Evolutionary conservation across 768 basidiomycete species (phyloP).

Genomic region (Baorangia bicolor): DNA sequence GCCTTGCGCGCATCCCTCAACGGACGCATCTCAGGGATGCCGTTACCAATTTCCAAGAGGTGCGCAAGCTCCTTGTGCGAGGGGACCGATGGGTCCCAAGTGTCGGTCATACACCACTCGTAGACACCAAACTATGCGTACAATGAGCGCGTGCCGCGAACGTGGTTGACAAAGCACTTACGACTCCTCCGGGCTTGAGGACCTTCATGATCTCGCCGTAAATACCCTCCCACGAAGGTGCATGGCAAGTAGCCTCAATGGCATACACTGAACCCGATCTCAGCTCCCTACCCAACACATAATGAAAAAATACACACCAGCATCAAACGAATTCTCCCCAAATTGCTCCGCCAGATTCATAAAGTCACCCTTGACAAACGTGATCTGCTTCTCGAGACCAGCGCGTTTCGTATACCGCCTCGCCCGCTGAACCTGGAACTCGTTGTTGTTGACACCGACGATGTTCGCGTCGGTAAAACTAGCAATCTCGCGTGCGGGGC

Average conservation of each 20-base stretch:
- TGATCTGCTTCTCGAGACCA: slow-evolving; percentile 73
- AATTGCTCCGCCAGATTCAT: slow-evolving; percentile 93
- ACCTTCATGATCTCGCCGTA: slow-evolving; percentile 92
- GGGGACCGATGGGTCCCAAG: slow-evolving; percentile 83
- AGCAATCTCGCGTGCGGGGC: slow-evolving; percentile 94
- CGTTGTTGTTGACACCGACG: slow-evolving; percentile 93
- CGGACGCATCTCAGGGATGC: slow-evolving; percentile 96
- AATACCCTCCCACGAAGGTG: slow-evolving; percentile 93
- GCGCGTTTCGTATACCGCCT: slow-evolving; percentile 74
- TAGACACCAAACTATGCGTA: slow-evolving; percentile 85
- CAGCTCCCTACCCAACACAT: background rate
- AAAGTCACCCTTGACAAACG: slow-evolving; percentile 92
- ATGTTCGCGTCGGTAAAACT: slow-evolving; percentile 84
- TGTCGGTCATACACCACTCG: slow-evolving; percentile 99
- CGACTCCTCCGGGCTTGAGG: slow-evolving; percentile 93
- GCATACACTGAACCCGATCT: slow-evolving; percentile 69
- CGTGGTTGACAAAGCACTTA: slow-evolving; percentile 41
- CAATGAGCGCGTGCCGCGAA: background rate
- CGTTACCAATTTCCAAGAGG: slow-evolving; percentile 90
- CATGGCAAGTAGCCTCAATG: slow-evolving; percentile 97
- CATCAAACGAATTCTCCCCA: slow-evolving; percentile 92
- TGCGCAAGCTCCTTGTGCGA: slow-evolving; percentile 90
- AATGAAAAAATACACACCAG: slow-evolving; percentile 52
- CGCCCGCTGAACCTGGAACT: slow-evolving; percentile 90
- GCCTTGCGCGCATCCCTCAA: slow-evolving; percentile 70